phyloP scores from a whole-genome alignment of 148 eudicot genomes.

The Fallopia convolvulus region DNA sequence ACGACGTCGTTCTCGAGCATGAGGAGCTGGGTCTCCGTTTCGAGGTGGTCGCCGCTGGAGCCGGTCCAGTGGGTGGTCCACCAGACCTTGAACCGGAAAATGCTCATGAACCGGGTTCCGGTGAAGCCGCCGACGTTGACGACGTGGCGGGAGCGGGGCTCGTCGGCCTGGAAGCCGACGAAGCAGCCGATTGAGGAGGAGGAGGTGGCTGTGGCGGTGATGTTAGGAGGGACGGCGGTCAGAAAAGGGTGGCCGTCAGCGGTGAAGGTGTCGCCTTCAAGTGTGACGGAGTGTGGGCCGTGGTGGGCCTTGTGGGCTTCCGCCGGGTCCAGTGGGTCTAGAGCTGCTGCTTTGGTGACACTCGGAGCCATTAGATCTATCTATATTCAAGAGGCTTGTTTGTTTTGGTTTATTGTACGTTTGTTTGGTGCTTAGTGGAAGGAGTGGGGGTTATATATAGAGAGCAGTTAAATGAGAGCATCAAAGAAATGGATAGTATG shows the following conservation, averaged over 20 bases:
- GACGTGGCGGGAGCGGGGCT: constrained; percentile 42
- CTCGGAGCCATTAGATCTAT: neutral
- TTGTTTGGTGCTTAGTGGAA: neutral
- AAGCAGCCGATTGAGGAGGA: constrained; percentile 31
- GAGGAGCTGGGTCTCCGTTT: constrained; percentile 68
- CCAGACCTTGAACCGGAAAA: constrained; percentile 90
- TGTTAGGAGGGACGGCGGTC: constrained; percentile 50
- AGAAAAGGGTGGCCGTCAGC: constrained; percentile 52
- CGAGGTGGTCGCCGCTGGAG: constrained; percentile 58
- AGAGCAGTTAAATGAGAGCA: neutral
- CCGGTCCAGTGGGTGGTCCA: constrained; percentile 96
- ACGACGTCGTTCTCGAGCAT: constrained; percentile 42
- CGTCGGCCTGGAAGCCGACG: constrained; percentile 46
- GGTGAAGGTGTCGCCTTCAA: constrained; percentile 29
- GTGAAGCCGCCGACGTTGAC: constrained; percentile 56
- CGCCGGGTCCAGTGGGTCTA: neutral
- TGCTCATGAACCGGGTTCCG: constrained; percentile 62
- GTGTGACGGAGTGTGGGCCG: neutral
- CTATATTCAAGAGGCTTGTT: neutral
- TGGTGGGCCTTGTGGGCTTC: neutral
- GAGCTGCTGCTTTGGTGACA: neutral
- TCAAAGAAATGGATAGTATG: too few species aligned
- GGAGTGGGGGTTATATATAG: neutral
- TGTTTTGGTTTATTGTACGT: neutral
- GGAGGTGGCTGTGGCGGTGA: constrained; percentile 30